A percentile compares a stretch with the other conserved stretches of the same genome.
phyloP scores from a whole-genome alignment of 106 monocot species.

The Phalaenopsis equestris region DNA sequence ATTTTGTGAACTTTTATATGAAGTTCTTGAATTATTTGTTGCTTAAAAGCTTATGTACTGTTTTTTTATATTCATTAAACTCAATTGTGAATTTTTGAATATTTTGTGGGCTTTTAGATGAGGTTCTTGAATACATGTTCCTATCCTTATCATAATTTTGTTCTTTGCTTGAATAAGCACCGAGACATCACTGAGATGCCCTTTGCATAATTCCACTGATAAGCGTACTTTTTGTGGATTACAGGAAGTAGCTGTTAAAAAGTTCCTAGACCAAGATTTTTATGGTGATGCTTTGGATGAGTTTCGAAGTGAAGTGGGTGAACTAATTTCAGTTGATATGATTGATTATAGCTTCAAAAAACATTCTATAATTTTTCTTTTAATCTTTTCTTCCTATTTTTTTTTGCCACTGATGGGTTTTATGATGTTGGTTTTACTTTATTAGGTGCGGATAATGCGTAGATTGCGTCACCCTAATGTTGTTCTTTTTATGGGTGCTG shows the following conservation, averaged over 20 bases:
- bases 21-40: not conserved
- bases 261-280: constrained; percentile 94
- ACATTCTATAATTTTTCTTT: not conserved
- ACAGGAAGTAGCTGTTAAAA: constrained; percentile 99
- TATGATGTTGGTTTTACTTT: not conserved
- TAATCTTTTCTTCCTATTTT: not conserved
- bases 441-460: constrained; percentile 92
- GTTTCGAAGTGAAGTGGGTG: constrained; percentile 82
- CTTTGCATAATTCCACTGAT: not conserved
- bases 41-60: not conserved
- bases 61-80: not conserved
- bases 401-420: not conserved
- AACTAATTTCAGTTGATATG: not conserved
- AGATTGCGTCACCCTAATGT: constrained; percentile 97
- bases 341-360: not conserved
- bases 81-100: not conserved
- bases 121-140: not conserved
- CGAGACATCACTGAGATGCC: not conserved
- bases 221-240: not conserved
- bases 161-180: not conserved
- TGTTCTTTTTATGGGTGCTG: constrained; percentile 95
- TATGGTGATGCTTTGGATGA: constrained; percentile 97
- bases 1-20: not conserved
- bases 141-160: not conserved
- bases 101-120: not conserved